Evolutionary conservation across 176 grass and related monocot genomes (phyloP), one percentile per base, ranked within the genome.

Genomic region (Cocos nucifera): DNA sequence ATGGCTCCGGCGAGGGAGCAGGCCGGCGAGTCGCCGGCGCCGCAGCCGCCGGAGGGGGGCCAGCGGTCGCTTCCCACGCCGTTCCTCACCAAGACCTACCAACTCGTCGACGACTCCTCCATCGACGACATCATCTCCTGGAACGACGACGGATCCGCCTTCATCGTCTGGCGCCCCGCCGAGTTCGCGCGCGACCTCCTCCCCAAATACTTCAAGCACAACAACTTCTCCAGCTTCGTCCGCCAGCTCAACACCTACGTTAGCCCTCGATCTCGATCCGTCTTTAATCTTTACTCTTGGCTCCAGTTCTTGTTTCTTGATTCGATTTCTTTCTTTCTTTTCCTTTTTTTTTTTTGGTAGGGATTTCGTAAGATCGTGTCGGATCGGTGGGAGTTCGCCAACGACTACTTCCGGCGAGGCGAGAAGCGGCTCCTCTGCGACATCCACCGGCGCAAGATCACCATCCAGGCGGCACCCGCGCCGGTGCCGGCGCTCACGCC

Each of bases 191-290:
- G 87, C 4, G 93, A 98, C 70, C 78, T 98, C 56, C 84, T 98
- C 2, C 93, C 93, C 0, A 91, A 86, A 54, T 92, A 88, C 70
- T 98, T 98, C 87, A 98, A 98, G 87, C 93, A 98, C 76, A 98
- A 92, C 39, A 98, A 98, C 51, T 98, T 98, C 84, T 98, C 93
- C 76, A 92, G 87, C 70, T 98, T 98, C 63, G 87, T 98, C 18
- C 84, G 93, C 7, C 93, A 98, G 64, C 87, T 98, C 69, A 98
- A 98, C 67, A 98, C 87, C 67, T 98, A 98, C 27, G 92, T 97
- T 6, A 58, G 72, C 57, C 10, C 1, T 22, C 23, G 9, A 44
- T 12, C 10, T 14, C 35, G 35, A 44, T 44, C 10, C 35, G 10
- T 44, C 9, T 44, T 44, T 12, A 10, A 24, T 15, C 17, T 4